Evolutionary conservation across 306 rosid species (phyloP).

Genomic region (Elaeagnus macrophylla): DNA sequence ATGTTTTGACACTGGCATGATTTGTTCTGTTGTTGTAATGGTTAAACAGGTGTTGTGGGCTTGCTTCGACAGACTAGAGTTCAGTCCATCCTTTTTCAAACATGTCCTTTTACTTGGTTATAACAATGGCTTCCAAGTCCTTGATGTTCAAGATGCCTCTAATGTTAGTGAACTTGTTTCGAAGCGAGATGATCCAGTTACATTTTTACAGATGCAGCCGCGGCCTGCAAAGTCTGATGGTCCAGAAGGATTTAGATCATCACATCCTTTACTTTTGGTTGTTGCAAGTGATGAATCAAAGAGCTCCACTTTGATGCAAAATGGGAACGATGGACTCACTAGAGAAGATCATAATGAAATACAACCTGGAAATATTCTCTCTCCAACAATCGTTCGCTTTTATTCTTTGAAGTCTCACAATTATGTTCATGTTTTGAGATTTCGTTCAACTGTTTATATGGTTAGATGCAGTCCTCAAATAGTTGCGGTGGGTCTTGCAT

Average conservation of each 20-base stretch:
- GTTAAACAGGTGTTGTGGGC: conserved; percentile 82
- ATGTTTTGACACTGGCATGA: conserved; percentile 3
- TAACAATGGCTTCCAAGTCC: conserved; percentile 92
- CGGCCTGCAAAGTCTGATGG: conserved; percentile 49
- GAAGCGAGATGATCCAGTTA: conserved; percentile 84
- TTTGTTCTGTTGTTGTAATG: conserved; percentile 12
- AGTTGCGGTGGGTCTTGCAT: conserved; percentile 90
- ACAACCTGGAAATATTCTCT: conserved; percentile 47
- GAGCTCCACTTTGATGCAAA: conserved; percentile 60
- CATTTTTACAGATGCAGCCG: conserved; percentile 91
- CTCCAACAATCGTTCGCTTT: conserved; percentile 84
- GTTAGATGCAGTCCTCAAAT: conserved; percentile 90
- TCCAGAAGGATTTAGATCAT: conserved; percentile 63
- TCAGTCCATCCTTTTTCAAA: conserved; percentile 47
- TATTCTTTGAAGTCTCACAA: conserved; percentile 73
- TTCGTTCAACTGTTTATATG: conserved; percentile 86
- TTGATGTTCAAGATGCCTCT: conserved; percentile 79
- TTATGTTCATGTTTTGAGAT: conserved; percentile 93
- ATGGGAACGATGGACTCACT: conserved; percentile 35
- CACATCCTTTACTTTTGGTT: conserved; percentile 88
- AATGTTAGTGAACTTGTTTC: conserved; percentile 72
- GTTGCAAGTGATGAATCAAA: conserved; percentile 80
- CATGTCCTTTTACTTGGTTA: conserved; percentile 78
- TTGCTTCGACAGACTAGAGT: conserved; percentile 73
- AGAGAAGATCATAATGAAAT: conserved; percentile 56